phyloP scores from a whole-genome alignment of 768 basidiomycete species.

The Tricholoma furcatifolium region DNA sequence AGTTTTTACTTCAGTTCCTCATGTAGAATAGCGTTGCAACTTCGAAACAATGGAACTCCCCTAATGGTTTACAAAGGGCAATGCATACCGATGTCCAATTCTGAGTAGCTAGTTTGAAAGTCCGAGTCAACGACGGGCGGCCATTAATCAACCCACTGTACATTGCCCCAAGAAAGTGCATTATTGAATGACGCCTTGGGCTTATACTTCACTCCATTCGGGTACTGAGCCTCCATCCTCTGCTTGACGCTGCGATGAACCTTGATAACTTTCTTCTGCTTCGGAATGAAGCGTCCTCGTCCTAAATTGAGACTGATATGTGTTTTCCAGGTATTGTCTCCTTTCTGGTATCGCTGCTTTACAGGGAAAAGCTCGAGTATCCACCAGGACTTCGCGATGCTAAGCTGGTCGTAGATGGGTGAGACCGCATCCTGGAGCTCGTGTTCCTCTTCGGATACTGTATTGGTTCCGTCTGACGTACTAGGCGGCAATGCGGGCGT shows the following conservation, averaged over 20 bases:
- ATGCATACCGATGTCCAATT: too few relatives aligned
- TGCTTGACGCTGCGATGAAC: slow-evolving; percentile 52
- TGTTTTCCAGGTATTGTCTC: slow-evolving; percentile 28
- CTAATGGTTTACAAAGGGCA: too few relatives aligned
- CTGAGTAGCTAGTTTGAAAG: too few relatives aligned
- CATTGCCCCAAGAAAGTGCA: slow-evolving; percentile 13
- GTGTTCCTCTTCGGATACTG: slow-evolving; percentile 45
- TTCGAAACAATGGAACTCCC: too few relatives aligned
- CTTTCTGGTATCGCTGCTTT: slow-evolving; percentile 34
- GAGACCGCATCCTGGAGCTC: slow-evolving; percentile 50
- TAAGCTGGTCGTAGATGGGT: slow-evolving; percentile 52
- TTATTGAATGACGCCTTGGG: slow-evolving; percentile 36
- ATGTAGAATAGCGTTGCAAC: not conserved
- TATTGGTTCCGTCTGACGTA: not conserved
- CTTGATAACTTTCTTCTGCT: slow-evolving; percentile 35
- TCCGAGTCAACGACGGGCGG: not conserved
- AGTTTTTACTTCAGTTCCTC: slow-evolving; percentile 1
- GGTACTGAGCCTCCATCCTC: slow-evolving; percentile 49
- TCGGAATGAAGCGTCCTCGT: slow-evolving; percentile 37
- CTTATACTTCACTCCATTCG: slow-evolving; percentile 31
- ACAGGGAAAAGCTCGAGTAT: slow-evolving; percentile 51
- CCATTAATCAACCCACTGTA: slow-evolving; percentile 18
- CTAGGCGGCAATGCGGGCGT: too few relatives aligned
- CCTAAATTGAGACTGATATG: slow-evolving; percentile 33
- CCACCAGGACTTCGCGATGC: slow-evolving; percentile 51